Evolutionary conservation across 2,329 filamentous ascomycete genomes (phyloP).

Genomic region (Phyllosticta ampelicida): DNA sequence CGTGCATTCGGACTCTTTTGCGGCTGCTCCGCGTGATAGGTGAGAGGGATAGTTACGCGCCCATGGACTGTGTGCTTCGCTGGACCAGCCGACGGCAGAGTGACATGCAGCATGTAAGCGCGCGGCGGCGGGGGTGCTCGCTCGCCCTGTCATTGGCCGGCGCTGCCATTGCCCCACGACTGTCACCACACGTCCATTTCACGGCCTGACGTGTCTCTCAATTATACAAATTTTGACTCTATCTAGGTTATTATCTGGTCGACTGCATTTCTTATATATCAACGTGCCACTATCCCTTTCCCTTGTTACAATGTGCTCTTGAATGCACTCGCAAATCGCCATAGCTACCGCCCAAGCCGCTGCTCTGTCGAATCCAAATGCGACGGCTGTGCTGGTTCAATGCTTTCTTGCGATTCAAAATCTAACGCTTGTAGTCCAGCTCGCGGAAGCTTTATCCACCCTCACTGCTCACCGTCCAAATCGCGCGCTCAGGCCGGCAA

Average conservation of each 20-base stretch:
- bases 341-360: background rate
- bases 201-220: background rate
- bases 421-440: background rate
- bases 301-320: background rate
- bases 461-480: slow-evolving; percentile 1
- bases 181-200: background rate
- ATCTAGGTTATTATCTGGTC: background rate
- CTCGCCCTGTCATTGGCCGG: background rate
- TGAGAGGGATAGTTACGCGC: background rate
- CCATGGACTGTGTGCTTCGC: background rate
- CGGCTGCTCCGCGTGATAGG: background rate
- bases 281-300: background rate
- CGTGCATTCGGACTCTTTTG: background rate
- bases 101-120: background rate
- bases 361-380: background rate
- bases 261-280: background rate
- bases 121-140: background rate
- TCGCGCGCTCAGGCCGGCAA: slow-evolving; percentile 58
- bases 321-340: background rate
- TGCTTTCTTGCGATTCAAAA: background rate
- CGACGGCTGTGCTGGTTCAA: background rate
- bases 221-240: background rate
- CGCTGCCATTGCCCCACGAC: background rate
- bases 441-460: background rate
- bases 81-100: background rate